phyloP scores from a whole-genome alignment of 139 green algal genomes.

The Chlamydomonas schloesseri region DNA sequence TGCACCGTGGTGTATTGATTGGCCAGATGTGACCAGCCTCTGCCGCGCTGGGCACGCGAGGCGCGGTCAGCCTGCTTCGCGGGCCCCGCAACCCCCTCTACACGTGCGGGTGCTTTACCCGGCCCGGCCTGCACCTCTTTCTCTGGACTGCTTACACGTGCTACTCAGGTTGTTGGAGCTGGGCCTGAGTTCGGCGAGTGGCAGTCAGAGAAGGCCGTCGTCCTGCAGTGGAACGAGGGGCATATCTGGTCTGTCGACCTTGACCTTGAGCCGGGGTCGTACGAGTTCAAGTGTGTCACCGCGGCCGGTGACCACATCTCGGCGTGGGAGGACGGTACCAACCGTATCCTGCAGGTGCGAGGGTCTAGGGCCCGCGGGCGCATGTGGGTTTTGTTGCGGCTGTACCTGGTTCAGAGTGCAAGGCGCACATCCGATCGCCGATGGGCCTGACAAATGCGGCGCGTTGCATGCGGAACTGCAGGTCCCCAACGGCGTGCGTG shows the following conservation, averaged over 20 bases:
- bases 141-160: neutral
- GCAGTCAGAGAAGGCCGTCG: conserved; percentile 5
- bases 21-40: too few species aligned
- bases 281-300: conserved; percentile 53
- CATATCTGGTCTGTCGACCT: conserved; percentile 53
- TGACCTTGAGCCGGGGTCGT: conserved; percentile 44
- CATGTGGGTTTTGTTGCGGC: neutral
- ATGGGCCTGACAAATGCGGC: neutral
- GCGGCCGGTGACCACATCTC: neutral
- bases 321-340: conserved; percentile 11
- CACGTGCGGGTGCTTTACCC: too few species aligned
- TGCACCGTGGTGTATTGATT: too few species aligned
- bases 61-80: too few species aligned
- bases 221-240: conserved; percentile 47
- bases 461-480: neutral
- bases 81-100: too few species aligned
- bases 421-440: too few species aligned
- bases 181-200: conserved; percentile 34
- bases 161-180: conserved; percentile 39
- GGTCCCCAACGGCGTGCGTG: conserved; percentile 13
- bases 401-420: neutral
- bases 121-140: too few species aligned
- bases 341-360: conserved; percentile 31
- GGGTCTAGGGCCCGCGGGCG: neutral
- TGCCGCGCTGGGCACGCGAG: too few species aligned